Conservation (phyloP, 768 basidiomycete genomes). For the Sporobolomyces pararoseus region DNA sequence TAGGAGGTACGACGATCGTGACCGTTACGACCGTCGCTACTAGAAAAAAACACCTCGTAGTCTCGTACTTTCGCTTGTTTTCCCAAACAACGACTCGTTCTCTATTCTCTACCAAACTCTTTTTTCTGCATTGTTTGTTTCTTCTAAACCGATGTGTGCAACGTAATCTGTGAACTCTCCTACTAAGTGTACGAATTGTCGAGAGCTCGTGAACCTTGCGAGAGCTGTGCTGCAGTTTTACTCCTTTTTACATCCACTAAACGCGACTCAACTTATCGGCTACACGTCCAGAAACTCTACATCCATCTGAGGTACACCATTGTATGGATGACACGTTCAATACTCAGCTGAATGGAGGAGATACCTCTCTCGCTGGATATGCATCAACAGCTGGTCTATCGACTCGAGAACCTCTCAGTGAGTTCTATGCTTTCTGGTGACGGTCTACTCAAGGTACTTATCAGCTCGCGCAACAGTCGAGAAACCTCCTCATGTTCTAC, state of each 20-base stretch:
- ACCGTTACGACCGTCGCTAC: slow-evolving; percentile 41
- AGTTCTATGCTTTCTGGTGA: neutral
- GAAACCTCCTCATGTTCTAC: neutral
- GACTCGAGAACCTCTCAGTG: slow-evolving; percentile 8
- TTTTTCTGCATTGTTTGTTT: neutral
- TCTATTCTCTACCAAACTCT: neutral
- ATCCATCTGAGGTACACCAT: too few relatives aligned
- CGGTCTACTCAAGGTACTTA: neutral
- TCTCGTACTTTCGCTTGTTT: too few relatives aligned
- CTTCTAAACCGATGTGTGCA: neutral
- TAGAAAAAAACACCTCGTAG: neutral
- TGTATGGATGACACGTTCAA: neutral
- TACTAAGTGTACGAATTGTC: neutral
- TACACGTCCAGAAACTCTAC: too few relatives aligned
- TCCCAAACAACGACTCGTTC: neutral
- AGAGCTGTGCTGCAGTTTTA: too few relatives aligned
- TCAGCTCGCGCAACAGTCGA: neutral
- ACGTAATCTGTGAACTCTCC: neutral
- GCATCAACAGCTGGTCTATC: neutral
- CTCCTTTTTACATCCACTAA: too few relatives aligned
- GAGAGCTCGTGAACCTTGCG: too few relatives aligned
- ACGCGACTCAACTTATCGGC: too few relatives aligned
- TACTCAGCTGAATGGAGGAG: neutral
- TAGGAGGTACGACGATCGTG: slow-evolving; percentile 51
- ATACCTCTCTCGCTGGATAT: neutral